Conservation (phyloP, 1,284 basidiomycete species). For the Somion occarium region DNA sequence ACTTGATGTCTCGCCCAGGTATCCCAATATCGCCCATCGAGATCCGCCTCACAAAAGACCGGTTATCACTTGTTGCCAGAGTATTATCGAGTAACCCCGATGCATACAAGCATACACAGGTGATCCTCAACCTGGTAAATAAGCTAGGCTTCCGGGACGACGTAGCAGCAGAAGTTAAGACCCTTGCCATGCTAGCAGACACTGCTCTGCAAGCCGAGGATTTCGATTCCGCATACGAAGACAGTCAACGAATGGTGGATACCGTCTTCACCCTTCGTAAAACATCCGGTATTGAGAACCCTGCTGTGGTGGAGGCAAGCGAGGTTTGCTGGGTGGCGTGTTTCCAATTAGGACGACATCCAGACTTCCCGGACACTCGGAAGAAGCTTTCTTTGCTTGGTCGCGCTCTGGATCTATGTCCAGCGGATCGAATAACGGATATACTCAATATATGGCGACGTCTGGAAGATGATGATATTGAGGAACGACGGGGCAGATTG, state of each 20-base stretch:
- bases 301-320: constrained; percentile 53
- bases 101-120: constrained; percentile 84
- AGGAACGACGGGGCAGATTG: constrained; percentile 31
- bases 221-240: constrained; percentile 67
- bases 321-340: constrained; percentile 86
- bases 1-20: constrained; percentile 69
- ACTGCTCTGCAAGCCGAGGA: constrained; percentile 80
- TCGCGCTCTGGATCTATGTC: constrained; percentile 83
- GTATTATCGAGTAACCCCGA: constrained; percentile 79
- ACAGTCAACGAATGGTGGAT: constrained; percentile 68
- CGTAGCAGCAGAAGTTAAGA: constrained; percentile 69
- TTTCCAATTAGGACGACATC: constrained; percentile 79
- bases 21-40: constrained; percentile 84
- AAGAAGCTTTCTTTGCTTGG: constrained; percentile 75
- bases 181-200: constrained; percentile 84
- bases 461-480: constrained; percentile 59
- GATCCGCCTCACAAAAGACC: constrained; percentile 84
- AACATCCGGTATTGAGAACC: constrained; percentile 35
- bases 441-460: constrained; percentile 72
- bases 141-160: constrained; percentile 82
- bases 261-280: constrained; percentile 46
- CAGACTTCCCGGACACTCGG: constrained; percentile 64
- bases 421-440: constrained; percentile 70
- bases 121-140: constrained; percentile 82
- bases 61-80: constrained; percentile 75